These are phyloP conservation scores for Chalciporus pseudorubinellus DNA, from an alignment of 768 basidiomycete genomes.

Conservation along the genomic window DNA sequence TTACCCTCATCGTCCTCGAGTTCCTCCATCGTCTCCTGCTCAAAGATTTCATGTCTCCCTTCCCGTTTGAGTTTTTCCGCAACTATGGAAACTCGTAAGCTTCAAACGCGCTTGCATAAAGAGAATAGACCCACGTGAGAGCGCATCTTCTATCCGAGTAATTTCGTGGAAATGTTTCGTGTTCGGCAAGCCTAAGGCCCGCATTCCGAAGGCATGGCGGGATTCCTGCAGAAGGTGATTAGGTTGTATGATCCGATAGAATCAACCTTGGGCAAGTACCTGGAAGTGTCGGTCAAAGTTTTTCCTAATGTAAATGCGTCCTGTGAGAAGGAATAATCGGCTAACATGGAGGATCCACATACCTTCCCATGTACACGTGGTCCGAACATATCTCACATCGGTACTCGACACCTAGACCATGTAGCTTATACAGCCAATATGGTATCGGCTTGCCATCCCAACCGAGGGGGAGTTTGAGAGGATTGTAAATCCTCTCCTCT, in stretches of 20 bases:
- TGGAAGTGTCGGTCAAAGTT: slow-evolving; percentile 97
- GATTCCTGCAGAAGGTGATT: slow-evolving; percentile 62
- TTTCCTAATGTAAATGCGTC: slow-evolving; percentile 59
- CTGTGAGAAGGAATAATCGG: slow-evolving; percentile 14
- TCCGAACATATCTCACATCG: slow-evolving; percentile 97
- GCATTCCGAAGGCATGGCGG: slow-evolving; percentile 97
- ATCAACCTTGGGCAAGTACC: slow-evolving; percentile 36
- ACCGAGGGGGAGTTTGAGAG: slow-evolving; percentile 91
- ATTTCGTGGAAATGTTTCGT: slow-evolving; percentile 99
- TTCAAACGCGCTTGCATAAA: background rate
- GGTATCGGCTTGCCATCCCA: slow-evolving; percentile 99
- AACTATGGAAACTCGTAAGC: slow-evolving; percentile 46
- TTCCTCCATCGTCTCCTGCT: slow-evolving; percentile 96
- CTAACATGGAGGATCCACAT: slow-evolving; percentile 20
- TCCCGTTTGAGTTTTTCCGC: slow-evolving; percentile 97
- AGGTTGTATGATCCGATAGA: slow-evolving; percentile 4
- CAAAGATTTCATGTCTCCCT: slow-evolving; percentile 90
- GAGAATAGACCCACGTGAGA: slow-evolving; percentile 65
- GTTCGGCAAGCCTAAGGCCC: slow-evolving; percentile 93
- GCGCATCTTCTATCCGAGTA: slow-evolving; percentile 93
- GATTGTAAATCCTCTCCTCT: slow-evolving; percentile 97
- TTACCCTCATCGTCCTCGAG: slow-evolving; percentile 98
- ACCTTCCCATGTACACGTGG: slow-evolving; percentile 96
- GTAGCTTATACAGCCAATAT: slow-evolving; percentile 97
- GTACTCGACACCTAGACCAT: slow-evolving; percentile 97